Conservation (phyloP, 2,329 filamentous ascomycete genomes). For the Pseudogymnoascus sp. region DNA sequence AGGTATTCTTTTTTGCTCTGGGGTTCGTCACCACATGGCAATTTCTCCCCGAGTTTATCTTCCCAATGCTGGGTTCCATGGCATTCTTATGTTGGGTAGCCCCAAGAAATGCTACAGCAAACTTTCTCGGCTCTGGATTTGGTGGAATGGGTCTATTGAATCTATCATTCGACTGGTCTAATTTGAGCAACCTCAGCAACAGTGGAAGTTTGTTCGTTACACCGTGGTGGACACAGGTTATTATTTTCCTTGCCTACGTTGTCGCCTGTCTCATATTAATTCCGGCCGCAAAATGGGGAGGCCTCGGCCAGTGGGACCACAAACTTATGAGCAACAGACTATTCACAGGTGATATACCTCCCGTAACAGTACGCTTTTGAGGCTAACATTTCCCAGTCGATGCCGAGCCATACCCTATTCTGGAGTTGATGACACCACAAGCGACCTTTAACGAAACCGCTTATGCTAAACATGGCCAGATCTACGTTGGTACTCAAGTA, state of each 20-base stretch:
- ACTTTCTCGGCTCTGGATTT: constrained; percentile 55
- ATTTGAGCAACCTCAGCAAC: constrained; percentile 41
- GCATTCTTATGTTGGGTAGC: constrained; percentile 61
- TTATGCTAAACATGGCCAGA: constrained; percentile 44
- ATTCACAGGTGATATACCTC: constrained; percentile 38
- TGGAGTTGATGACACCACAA: constrained; percentile 31
- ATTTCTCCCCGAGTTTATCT: constrained; percentile 55
- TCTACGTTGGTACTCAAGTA: constrained; percentile 53
- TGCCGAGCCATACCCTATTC: constrained; percentile 29
- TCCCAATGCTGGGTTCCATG: constrained; percentile 53
- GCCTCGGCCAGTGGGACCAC: constrained; percentile 45
- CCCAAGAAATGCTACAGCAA: constrained; percentile 49
- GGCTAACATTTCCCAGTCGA: not conserved
- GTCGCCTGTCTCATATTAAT: constrained; percentile 53
- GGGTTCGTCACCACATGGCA: constrained; percentile 53
- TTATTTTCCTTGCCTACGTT: constrained; percentile 49
- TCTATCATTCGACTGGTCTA: constrained; percentile 55
- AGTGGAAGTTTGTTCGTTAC: constrained; percentile 47
- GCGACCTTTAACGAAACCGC: constrained; percentile 34
- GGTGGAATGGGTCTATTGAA: constrained; percentile 58
- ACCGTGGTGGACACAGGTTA: constrained; percentile 54
- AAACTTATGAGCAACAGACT: constrained; percentile 54
- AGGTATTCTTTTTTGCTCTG: constrained; percentile 50
- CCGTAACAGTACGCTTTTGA: constrained; percentile 38
- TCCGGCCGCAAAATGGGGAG: constrained; percentile 53